A percentile compares a stretch with the other conserved stretches of the same genome.
phyloP scores from a whole-genome alignment of 2,329 filamentous ascomycete species.

The Dactylellina leptospora region DNA sequence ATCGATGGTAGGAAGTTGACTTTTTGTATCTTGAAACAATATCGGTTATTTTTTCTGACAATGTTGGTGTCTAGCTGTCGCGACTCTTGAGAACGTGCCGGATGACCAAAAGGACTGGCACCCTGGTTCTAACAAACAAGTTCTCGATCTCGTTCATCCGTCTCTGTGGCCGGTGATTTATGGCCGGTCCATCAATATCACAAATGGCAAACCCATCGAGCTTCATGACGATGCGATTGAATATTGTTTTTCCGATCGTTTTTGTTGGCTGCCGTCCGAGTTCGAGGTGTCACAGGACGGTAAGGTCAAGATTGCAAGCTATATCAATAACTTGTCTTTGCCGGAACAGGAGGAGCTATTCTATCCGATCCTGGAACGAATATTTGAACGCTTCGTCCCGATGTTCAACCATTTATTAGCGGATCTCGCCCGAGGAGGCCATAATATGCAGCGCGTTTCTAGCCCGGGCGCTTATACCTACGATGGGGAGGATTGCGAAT shows the following conservation, averaged over 20 bases:
- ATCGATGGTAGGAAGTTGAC: slow-evolving; percentile 32
- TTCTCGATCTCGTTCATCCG: slow-evolving; percentile 72
- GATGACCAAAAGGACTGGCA: slow-evolving; percentile 69
- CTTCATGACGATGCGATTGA: slow-evolving; percentile 24
- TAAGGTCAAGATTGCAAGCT: slow-evolving; percentile 40
- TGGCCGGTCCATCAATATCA: slow-evolving; percentile 58
- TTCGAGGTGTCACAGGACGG: slow-evolving; percentile 37
- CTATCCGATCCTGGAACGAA: slow-evolving; percentile 44
- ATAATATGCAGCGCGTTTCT: background rate
- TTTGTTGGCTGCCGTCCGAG: slow-evolving; percentile 46
- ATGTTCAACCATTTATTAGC: slow-evolving; percentile 45
- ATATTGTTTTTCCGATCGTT: slow-evolving; percentile 25
- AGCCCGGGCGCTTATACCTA: slow-evolving; percentile 8
- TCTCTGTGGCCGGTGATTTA: slow-evolving; percentile 71
- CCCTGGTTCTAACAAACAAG: slow-evolving; percentile 67
- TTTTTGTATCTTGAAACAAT: background rate
- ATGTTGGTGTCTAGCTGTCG: slow-evolving; percentile 59
- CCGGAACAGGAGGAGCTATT: slow-evolving; percentile 29
- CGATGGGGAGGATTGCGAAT: slow-evolving; percentile 19
- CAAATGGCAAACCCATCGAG: slow-evolving; percentile 33
- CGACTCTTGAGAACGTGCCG: slow-evolving; percentile 65
- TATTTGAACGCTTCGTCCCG: slow-evolving; percentile 46
- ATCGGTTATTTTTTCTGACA: no score
- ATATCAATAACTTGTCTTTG: slow-evolving; percentile 37
- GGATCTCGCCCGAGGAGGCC: slow-evolving; percentile 3